Conservation (phyloP, 108 stramenopile genomes). For the Skeletonema potamos region DNA sequence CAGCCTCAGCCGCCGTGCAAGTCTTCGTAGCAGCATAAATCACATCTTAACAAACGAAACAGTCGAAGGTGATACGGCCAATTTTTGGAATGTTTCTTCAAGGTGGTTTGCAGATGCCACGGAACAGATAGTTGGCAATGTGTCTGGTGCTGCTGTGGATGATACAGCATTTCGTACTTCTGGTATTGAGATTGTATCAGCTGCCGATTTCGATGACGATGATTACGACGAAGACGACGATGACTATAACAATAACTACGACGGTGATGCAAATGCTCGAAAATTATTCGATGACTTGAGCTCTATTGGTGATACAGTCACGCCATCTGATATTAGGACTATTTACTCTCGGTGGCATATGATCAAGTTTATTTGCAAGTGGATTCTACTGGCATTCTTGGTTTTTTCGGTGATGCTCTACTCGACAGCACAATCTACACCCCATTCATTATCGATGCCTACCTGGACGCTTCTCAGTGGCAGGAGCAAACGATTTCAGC, state of each 20-base stretch:
- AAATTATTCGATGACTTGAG: background rate
- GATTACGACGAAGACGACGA: background rate
- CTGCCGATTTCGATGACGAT: background rate
- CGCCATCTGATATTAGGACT: background rate
- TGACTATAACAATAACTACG: background rate
- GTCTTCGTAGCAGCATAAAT: background rate
- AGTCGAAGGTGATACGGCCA: background rate
- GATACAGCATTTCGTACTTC: background rate
- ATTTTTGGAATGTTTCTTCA: conserved; percentile 7
- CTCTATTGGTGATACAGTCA: background rate
- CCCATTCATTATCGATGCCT: background rate
- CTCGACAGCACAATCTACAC: background rate
- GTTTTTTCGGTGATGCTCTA: background rate
- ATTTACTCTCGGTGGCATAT: background rate
- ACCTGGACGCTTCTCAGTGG: background rate
- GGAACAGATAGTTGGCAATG: background rate
- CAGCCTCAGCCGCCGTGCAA: background rate
- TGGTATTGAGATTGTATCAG: background rate
- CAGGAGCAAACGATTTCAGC: conserved; percentile 1
- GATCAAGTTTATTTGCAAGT: background rate
- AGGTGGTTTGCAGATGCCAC: conserved; percentile 9
- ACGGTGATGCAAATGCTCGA: background rate
- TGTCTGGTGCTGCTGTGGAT: background rate
- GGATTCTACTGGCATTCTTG: background rate
- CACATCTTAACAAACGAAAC: background rate